phyloP scores from a whole-genome alignment of 2,329 filamentous ascomycete species.

The Microdochium trichocladiopsis region DNA sequence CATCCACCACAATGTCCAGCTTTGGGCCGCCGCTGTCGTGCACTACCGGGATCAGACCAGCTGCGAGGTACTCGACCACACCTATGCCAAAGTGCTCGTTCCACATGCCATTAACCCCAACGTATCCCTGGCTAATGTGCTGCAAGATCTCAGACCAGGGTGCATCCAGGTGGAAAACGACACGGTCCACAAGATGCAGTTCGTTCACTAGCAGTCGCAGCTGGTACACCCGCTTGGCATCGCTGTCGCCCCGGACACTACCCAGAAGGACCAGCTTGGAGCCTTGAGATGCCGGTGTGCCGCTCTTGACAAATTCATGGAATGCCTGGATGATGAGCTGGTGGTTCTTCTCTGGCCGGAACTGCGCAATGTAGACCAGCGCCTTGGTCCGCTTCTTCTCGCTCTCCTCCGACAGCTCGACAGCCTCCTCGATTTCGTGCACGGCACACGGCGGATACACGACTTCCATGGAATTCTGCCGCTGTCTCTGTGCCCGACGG shows the following conservation, averaged over 20 bases:
- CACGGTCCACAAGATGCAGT: slow-evolving; percentile 73
- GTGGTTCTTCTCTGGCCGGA: slow-evolving; percentile 96
- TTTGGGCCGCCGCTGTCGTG: slow-evolving; percentile 92
- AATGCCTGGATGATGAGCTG: slow-evolving; percentile 80
- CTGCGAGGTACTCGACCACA: slow-evolving; percentile 96
- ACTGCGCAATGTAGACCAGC: slow-evolving; percentile 92
- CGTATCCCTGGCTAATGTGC: slow-evolving; percentile 67
- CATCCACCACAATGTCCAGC: slow-evolving; percentile 79
- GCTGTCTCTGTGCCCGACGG: slow-evolving; percentile 35
- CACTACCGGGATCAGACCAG: slow-evolving; percentile 86
- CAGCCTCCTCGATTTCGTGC: slow-evolving; percentile 67
- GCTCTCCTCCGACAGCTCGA: slow-evolving; percentile 63
- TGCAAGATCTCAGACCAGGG: slow-evolving; percentile 81
- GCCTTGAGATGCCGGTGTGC: slow-evolving; percentile 39
- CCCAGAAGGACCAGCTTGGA: slow-evolving; percentile 79
- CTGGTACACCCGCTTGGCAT: slow-evolving; percentile 80
- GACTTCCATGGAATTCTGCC: slow-evolving; percentile 54
- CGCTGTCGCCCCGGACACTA: slow-evolving; percentile 78
- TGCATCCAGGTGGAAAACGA: slow-evolving; percentile 85
- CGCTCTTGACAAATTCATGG: slow-evolving; percentile 60
- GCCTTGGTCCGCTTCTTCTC: slow-evolving; percentile 64
- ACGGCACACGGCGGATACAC: slow-evolving; percentile 93
- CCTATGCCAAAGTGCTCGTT: slow-evolving; percentile 99
- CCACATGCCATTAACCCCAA: slow-evolving; percentile 99
- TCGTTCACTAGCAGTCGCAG: slow-evolving; percentile 81